Evolutionary conservation across 1,284 basidiomycete species (phyloP).

Genomic region (Leccinum cinnamomeum): DNA sequence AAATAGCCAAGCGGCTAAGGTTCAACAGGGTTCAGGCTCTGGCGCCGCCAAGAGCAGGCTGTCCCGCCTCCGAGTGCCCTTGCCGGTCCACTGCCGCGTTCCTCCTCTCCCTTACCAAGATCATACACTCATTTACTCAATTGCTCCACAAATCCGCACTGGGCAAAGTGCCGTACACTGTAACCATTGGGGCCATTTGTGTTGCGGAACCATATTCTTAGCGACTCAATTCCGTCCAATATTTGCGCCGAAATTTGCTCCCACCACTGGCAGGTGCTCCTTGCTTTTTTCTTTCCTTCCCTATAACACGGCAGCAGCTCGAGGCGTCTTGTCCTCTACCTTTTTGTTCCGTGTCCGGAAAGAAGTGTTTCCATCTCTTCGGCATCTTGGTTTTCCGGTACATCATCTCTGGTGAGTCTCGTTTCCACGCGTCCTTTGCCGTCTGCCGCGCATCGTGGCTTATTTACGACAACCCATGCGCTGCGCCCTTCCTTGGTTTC

Average conservation of each 20-base stretch:
- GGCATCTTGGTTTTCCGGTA: conserved; percentile 31
- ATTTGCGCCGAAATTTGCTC: conserved; percentile 38
- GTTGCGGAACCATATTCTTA: conserved; percentile 39
- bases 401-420: conserved; percentile 37
- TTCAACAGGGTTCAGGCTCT: no score
- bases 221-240: conserved; percentile 40
- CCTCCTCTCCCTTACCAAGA: conserved; percentile 25
- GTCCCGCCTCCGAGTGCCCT: conserved; percentile 28
- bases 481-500: conserved; percentile 15
- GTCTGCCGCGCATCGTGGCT: conserved; percentile 34
- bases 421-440: conserved; percentile 41
- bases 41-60: conserved; percentile 4
- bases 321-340: conserved; percentile 15
- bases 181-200: conserved; percentile 33
- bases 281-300: conserved; percentile 27
- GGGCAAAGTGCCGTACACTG: conserved; percentile 33
- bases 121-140: conserved; percentile 32
- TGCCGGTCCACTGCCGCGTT: conserved; percentile 7
- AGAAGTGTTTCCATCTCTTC: conserved; percentile 15
- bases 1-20: no score
- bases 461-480: conserved; percentile 33
- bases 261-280: conserved; percentile 20
- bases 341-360: conserved; percentile 19
- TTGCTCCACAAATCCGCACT: conserved; percentile 16
- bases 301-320: conserved; percentile 18